Base-by-base conservation (phyloP, 768 basidiomycete genomes). In the Rhizopogon vesiculosus region DNA sequence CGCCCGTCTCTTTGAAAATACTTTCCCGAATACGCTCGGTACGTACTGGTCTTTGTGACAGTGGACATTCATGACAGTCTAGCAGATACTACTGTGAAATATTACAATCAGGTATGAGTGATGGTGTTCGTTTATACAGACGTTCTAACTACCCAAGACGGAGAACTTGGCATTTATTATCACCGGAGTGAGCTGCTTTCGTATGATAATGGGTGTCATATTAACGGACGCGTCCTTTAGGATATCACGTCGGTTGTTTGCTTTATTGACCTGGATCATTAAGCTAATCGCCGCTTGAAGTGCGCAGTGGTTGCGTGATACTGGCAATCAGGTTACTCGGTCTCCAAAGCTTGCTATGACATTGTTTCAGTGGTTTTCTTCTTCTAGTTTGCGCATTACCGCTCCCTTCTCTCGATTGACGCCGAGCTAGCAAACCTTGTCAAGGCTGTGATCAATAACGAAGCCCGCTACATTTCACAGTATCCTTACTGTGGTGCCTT, bases 221-320 rank as follows among this genome's bases (percentile, higher is more conserved):
- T 42, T 56, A 25, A 52, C 41, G 38, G 45, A 44, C 45, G n/a
- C n/a, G 42, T 57, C n/a, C 18, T 45, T 12, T 48, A 87, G 86
- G 87, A 90, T 64, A 88, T 91, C 61, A 85, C 84, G 88, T 89
- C 66, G 46, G 84, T 74, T 44, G 19, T 13, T 18, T 44, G 16
- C 42, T 18, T 56, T 35, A 13, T 39, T 52, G 49, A 39, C 57
- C 43, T 35, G 18, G n/a, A 43, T 22, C 33, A 66, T 38, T 39
- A 40, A 42, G 3, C 55, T 41, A 46, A 35, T 7, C 51, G 15
- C 48, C 9, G 8, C 48, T 13, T 48, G 41, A 56, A 91, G 88
- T 33, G 89, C 89, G 3, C 89, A 91, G 64, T 91, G 89, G 89
- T 76, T 91, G 39, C 85, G 89, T 49, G 89, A 91, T 64, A 88